Base-by-base conservation (phyloP, 495 filamentous ascomycete species). In the Neurospora tetrasperma region DNA sequence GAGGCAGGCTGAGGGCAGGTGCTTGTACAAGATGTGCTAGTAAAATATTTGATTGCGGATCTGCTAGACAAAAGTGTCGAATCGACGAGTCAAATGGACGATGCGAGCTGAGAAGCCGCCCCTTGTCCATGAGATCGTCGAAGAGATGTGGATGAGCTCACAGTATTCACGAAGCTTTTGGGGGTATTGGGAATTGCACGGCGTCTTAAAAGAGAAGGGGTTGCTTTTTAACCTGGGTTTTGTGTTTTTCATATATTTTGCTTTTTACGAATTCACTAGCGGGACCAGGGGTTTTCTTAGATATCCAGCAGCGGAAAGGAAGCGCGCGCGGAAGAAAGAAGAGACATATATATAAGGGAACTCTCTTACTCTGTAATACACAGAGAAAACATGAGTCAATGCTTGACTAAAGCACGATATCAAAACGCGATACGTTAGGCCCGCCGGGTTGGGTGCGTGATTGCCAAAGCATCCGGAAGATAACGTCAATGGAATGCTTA, bases 21-120 rank as follows among this genome's bases (percentile, higher is more conserved):
- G 92, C 77, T 85, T 89, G 73, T 98, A 97, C 85, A 94, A 91
- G 85, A 99, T 99, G 96, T 98, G 87, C 77, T 88, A 81, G 69
- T 20, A 2, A 23, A 5, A 12, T 14, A 69, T 14, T 6, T 18
- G 35, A 16, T n/a, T 70, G 35, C 42, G 16, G 35, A 70, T 39
- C 8, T 20, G 20, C 69, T 11, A 70, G 35, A 42, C 40, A 12
- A 39, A 20, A 66, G 54, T 66, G 27, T 66, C 54, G 8, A 66
- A 35, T 66, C 54, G 27, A 35, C 27, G 27, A 35, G 54, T 16
- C 54, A 66, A 23, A 27, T 4, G 41, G 69, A 20, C 35, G 7
- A 39, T 1, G 35, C 69, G 38, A 46, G 69, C 69, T 40, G 69
- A 42, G 31, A 70, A 70, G 35, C 69, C 18, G 31, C 69, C 69